phyloP scores from a whole-genome alignment of 2,329 filamentous ascomycete species.

The Cercospora sesami region DNA sequence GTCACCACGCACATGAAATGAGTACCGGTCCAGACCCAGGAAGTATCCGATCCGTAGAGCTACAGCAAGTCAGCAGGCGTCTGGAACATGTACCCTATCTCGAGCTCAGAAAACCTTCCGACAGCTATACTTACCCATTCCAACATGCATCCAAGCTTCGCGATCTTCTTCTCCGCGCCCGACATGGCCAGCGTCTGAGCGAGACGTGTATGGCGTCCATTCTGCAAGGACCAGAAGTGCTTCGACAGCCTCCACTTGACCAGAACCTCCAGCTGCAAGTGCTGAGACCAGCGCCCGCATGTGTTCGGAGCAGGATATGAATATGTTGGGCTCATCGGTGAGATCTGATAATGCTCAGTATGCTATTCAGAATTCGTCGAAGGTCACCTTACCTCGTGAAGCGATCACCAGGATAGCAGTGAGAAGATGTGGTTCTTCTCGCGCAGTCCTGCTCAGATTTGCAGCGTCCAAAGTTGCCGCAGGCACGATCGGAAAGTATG shows the following conservation, averaged over 20 bases:
- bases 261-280: conserved; percentile 65
- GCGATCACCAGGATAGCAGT: conserved; percentile 70
- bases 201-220: conserved; percentile 68
- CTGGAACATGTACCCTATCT: not conserved
- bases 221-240: conserved; percentile 69
- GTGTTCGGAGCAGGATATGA: conserved; percentile 66
- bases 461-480: conserved; percentile 58
- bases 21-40: conserved; percentile 67
- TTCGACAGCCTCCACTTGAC: conserved; percentile 69
- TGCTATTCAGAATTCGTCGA: not conserved
- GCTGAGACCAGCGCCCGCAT: conserved; percentile 69
- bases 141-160: conserved; percentile 76
- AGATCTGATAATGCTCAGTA: conserved; percentile 49
- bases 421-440: conserved; percentile 65
- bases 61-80: not conserved
- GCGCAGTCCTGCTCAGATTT: conserved; percentile 57
- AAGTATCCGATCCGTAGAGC: conserved; percentile 70
- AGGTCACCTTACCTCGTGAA: conserved; percentile 52
- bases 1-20: conserved; percentile 59
- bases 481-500: conserved; percentile 68
- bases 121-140: conserved; percentile 43
- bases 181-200: conserved; percentile 61
- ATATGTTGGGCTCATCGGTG: conserved; percentile 62
- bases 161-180: conserved; percentile 72
- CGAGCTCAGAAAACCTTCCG: not conserved